These are phyloP conservation scores for Calonectria pseudoreteaudii DNA, from an alignment of 2,329 filamentous ascomycete species.

Conservation along the genomic window DNA sequence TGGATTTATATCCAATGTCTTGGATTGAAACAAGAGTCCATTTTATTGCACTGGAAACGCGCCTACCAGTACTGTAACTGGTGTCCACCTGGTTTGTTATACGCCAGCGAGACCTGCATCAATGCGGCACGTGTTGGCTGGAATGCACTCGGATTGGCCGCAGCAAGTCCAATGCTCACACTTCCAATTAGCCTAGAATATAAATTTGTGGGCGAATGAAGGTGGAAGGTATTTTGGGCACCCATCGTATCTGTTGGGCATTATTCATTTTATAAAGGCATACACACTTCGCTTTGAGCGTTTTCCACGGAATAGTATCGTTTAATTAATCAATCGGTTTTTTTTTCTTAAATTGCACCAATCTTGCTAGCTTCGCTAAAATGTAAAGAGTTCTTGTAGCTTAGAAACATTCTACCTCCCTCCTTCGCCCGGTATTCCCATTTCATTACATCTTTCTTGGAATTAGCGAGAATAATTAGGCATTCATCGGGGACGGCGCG, in stretches of 20 bases:
- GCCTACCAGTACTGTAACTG: neutral
- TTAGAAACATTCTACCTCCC: constrained; percentile 40
- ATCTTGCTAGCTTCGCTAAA: neutral
- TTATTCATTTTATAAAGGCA: neutral
- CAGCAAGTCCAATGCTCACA: neutral
- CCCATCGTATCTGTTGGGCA: neutral
- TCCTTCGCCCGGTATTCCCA: constrained; percentile 22
- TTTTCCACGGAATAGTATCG: no score
- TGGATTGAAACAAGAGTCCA: neutral
- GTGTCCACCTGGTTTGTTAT: neutral
- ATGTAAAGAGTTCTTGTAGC: constrained; percentile 33
- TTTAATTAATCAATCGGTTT: no score
- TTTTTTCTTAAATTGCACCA: no score
- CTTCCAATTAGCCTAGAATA: neutral
- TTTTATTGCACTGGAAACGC: neutral
- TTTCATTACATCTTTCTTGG: constrained; percentile 11
- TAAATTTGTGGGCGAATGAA: neutral
- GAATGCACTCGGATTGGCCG: neutral
- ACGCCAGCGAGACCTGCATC: neutral
- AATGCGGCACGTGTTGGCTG: neutral
- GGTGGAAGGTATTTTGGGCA: neutral
- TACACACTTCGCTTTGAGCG: neutral
- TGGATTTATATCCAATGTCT: neutral
- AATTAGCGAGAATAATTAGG: constrained; percentile 30
- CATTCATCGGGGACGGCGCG: constrained; percentile 33